phyloP scores from a whole-genome alignment of 202 grass and related monocot genomes.

The Panicum hallii region DNA sequence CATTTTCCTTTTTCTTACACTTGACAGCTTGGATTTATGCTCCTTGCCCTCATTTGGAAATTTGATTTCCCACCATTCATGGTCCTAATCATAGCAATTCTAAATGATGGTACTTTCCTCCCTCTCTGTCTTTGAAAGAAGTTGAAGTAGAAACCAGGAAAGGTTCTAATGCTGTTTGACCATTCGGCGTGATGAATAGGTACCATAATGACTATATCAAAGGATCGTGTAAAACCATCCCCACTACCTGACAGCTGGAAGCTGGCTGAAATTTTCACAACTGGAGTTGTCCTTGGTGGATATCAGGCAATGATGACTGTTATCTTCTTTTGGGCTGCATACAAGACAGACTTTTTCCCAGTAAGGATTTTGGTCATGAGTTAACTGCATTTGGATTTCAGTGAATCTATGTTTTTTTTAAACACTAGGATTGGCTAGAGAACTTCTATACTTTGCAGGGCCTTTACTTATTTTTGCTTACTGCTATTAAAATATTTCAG shows the following conservation, averaged over 20 bases:
- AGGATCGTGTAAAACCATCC: constrained; percentile 94
- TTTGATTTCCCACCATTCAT: constrained; percentile 92
- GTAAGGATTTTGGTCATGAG: constrained; percentile 41
- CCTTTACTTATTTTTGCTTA: constrained; percentile 5
- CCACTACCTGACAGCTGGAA: constrained; percentile 89
- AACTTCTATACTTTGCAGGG: constrained; percentile 9
- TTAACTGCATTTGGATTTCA: not conserved
- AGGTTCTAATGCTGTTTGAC: not conserved
- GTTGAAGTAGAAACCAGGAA: constrained; percentile 4
- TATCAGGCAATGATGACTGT: constrained; percentile 92
- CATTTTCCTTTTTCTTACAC: not conserved
- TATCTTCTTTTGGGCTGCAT: constrained; percentile 90
- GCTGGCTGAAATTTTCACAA: constrained; percentile 84
- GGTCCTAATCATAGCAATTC: constrained; percentile 84
- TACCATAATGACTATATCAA: constrained; percentile 95
- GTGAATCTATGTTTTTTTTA: not conserved
- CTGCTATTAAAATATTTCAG: constrained; percentile 37
- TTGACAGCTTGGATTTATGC: constrained; percentile 77
- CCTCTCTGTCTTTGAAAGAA: not conserved
- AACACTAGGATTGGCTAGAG: constrained; percentile 19
- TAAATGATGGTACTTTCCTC: constrained; percentile 69
- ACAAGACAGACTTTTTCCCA: constrained; percentile 82
- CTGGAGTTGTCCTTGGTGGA: constrained; percentile 79
- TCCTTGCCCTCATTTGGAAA: constrained; percentile 84
- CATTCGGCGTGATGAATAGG: constrained; percentile 46